These are phyloP conservation scores for Tetrahymena elliotti DNA, from an alignment of 73 alveolate species.

Conservation along the genomic window DNA sequence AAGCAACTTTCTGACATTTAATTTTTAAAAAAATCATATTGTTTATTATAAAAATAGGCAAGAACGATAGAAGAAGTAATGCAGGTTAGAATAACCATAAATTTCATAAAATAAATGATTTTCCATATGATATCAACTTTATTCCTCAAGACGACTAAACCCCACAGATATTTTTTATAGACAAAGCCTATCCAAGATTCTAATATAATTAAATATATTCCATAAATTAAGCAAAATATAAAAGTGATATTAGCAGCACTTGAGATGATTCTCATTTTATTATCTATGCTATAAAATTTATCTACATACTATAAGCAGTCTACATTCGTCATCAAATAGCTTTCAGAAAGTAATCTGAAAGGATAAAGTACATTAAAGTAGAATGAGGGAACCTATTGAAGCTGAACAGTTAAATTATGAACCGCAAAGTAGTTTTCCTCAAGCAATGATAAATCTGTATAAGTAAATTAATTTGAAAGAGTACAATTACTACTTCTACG, in stretches of 20 bases:
- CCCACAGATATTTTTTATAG: neutral
- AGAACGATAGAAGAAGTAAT: neutral
- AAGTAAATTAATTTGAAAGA: neutral
- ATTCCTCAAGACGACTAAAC: neutral
- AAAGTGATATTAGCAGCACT: neutral
- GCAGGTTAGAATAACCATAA: neutral
- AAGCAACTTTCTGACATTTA: neutral
- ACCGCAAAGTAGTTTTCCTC: neutral
- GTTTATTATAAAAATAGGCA: neutral
- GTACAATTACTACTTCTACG: neutral
- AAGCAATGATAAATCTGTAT: neutral
- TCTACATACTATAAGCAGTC: neutral
- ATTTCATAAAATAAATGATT: neutral
- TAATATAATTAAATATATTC: neutral
- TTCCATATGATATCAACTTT: neutral
- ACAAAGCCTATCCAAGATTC: neutral
- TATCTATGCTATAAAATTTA: neutral
- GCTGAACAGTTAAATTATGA: neutral
- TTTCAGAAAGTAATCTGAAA: neutral
- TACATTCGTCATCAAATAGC: neutral
- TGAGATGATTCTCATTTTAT: neutral
- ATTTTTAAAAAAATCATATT: neutral
- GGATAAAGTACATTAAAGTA: neutral
- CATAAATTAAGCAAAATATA: neutral
- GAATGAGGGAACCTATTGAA: neutral